These are phyloP conservation scores for Haplographium delicatum DNA, from an alignment of 495 filamentous ascomycete species.

Conservation along the genomic window DNA sequence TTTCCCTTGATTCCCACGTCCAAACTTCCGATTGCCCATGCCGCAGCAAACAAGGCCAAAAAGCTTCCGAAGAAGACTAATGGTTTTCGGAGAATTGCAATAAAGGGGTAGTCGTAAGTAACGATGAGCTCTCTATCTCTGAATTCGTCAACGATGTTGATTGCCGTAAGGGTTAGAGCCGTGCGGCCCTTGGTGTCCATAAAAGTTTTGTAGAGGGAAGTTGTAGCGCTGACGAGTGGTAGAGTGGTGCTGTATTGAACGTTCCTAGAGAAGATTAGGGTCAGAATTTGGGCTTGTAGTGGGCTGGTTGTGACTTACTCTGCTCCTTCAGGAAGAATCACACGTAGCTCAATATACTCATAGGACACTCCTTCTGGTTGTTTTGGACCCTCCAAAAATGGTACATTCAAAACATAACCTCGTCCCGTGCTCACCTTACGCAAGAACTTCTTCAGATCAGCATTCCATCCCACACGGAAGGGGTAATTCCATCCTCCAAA, in stretches of 20 bases:
- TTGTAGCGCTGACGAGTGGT: constrained; percentile 47
- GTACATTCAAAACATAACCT: constrained; percentile 81
- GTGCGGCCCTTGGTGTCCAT: constrained; percentile 92
- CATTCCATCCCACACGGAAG: constrained; percentile 93
- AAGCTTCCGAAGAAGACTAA: constrained; percentile 72
- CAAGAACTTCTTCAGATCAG: constrained; percentile 69
- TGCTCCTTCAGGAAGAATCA: constrained; percentile 88
- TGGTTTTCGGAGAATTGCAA: constrained; percentile 78
- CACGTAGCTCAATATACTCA: constrained; percentile 69
- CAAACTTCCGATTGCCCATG: constrained; percentile 61
- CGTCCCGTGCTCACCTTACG: constrained; percentile 54
- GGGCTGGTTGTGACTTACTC: constrained; percentile 60
- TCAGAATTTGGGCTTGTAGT: neutral
- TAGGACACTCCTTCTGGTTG: constrained; percentile 80
- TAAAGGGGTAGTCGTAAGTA: constrained; percentile 78
- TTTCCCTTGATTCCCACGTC: constrained; percentile 22
- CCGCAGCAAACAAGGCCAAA: constrained; percentile 65
- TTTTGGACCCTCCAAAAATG: constrained; percentile 92
- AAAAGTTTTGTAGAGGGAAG: constrained; percentile 72
- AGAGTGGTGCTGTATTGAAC: constrained; percentile 61
- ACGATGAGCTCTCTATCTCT: constrained; percentile 77
- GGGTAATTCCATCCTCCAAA: constrained; percentile 98
- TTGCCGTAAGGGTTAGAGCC: constrained; percentile 70
- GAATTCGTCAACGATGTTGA: constrained; percentile 83
- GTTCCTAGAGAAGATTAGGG: constrained; percentile 45